Evolutionary conservation across 2,329 filamentous ascomycete species (phyloP).

Genomic region (Curvularia eragrostidis): DNA sequence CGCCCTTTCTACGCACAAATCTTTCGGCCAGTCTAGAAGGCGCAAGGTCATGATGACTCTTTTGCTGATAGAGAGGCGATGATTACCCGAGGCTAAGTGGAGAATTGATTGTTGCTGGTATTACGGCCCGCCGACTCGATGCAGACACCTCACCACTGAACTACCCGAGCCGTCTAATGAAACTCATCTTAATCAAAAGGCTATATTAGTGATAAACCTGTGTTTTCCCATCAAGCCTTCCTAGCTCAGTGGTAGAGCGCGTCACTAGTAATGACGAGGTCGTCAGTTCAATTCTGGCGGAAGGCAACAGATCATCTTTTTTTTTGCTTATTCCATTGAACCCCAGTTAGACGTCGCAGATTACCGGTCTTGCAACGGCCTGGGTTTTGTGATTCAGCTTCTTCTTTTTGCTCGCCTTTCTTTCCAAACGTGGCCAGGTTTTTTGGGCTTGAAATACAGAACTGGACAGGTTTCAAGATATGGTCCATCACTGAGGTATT

Average conservation of each 20-base stretch:
- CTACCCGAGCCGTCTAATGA: background rate
- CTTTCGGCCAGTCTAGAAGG: background rate
- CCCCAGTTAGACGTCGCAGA: background rate
- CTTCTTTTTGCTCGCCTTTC: slow-evolving; percentile 11
- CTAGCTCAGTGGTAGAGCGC: slow-evolving; percentile 44
- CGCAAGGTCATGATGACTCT: background rate
- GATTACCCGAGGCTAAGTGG: background rate
- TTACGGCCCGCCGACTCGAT: background rate
- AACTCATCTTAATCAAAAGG: no score
- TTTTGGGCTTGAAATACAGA: background rate
- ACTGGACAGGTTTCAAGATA: background rate
- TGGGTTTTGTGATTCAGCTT: no score
- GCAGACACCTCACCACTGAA: background rate
- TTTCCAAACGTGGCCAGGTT: background rate
- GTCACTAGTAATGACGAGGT: slow-evolving; percentile 45
- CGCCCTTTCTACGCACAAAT: background rate
- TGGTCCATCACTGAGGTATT: background rate
- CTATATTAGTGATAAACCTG: no score
- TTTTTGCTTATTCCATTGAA: background rate
- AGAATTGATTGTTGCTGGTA: background rate
- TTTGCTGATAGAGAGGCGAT: background rate
- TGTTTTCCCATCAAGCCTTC: slow-evolving; percentile 27
- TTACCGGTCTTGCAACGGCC: background rate
- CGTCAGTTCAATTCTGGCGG: slow-evolving; percentile 40
- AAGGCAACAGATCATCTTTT: slow-evolving; percentile 16